phyloP scores from a whole-genome alignment of 2,329 filamentous ascomycete species.

The Cladosporium sp. region DNA sequence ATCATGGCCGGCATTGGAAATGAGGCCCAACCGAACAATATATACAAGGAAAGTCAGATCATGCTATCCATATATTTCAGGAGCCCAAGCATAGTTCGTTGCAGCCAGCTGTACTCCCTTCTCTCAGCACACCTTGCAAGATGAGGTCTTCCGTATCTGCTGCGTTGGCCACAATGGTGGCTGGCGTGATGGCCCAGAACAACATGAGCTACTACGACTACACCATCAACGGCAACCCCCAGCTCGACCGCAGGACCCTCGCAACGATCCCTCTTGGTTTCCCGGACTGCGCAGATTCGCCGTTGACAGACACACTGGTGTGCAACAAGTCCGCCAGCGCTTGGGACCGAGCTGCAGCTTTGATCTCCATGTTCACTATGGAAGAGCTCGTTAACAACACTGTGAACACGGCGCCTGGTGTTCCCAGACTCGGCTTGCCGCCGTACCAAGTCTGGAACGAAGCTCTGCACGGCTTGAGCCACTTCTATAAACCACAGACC shows the following conservation, averaged over 20 bases:
- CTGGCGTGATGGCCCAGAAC: background rate
- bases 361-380: constrained; percentile 18
- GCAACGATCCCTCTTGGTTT: constrained; percentile 16
- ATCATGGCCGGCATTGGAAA: background rate
- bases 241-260: constrained; percentile 9
- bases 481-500: constrained; percentile 30
- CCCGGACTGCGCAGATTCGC: constrained; percentile 3
- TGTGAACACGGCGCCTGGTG: constrained; percentile 50
- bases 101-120: background rate
- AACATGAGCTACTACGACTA: constrained; percentile 20
- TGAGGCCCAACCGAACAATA: background rate
- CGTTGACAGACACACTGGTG: constrained; percentile 7
- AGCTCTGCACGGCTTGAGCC: constrained; percentile 54
- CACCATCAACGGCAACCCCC: constrained; percentile 16
- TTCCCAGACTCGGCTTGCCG: constrained; percentile 56
- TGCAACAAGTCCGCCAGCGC: constrained; percentile 16
- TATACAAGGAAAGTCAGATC: background rate
- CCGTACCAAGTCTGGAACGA: constrained; percentile 62
- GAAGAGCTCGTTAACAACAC: constrained; percentile 41
- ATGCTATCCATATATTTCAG: background rate
- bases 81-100: background rate
- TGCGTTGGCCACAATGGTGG: background rate
- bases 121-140: too few species aligned
- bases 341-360: constrained; percentile 12
- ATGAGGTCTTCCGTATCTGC: background rate